phyloP scores from a whole-genome alignment of 2,329 filamentous ascomycete genomes.

The Fonsecaea monophora region DNA sequence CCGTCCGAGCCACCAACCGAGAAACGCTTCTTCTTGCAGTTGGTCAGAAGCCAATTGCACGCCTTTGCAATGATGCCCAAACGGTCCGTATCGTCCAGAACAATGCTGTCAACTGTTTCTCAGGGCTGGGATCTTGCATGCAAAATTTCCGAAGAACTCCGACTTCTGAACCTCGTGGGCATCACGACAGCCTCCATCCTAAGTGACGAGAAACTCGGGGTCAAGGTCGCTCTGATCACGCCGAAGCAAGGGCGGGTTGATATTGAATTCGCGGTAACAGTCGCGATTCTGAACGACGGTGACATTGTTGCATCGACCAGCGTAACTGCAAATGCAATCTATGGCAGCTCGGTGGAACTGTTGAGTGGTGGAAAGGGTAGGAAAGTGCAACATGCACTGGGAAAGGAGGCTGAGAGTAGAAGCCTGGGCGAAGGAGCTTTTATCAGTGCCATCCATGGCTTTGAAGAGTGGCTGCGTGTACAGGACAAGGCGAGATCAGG shows the following conservation, averaged over 20 bases:
- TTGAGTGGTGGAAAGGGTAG: slow-evolving; percentile 34
- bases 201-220: slow-evolving; percentile 38
- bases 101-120: slow-evolving; percentile 51
- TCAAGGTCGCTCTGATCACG: slow-evolving; percentile 36
- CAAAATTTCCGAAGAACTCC: slow-evolving; percentile 52
- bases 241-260: slow-evolving; percentile 37
- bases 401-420: slow-evolving; percentile 38
- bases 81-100: slow-evolving; percentile 46
- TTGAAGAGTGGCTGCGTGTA: slow-evolving; percentile 36
- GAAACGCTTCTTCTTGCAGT: slow-evolving; percentile 51
- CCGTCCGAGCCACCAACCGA: slow-evolving; percentile 45
- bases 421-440: slow-evolving; percentile 38
- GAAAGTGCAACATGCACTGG: slow-evolving; percentile 39
- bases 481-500: slow-evolving; percentile 32
- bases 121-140: slow-evolving; percentile 52
- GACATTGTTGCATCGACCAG: slow-evolving; percentile 29
- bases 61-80: slow-evolving; percentile 46
- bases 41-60: slow-evolving; percentile 47
- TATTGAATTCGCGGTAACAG: slow-evolving; percentile 36
- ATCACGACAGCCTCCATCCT: slow-evolving; percentile 47
- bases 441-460: slow-evolving; percentile 37
- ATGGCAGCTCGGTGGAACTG: slow-evolving; percentile 28
- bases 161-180: slow-evolving; percentile 53
- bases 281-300: slow-evolving; percentile 36
- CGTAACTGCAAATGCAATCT: slow-evolving; percentile 34